These are phyloP conservation scores for barrel medic (Medicago truncatula) DNA, from an alignment of 306 rosid species.

Conservation along the genomic window MtrunA17r5.0-ANR NC_053044.1:16136001-16136500, in stretches of 20 bases:
- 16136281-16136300: slow-evolving; percentile 89
- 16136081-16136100: too few species aligned
- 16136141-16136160: too few species aligned
- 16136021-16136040: slow-evolving; percentile 64
- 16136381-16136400: slow-evolving; percentile 31
- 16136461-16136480: slow-evolving; percentile 22
- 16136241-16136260: slow-evolving; percentile 98
- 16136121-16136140: too few species aligned
- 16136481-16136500: slow-evolving; percentile 16
- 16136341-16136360: slow-evolving; percentile 22
- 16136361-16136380: not conserved
- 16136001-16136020: slow-evolving; percentile 57
- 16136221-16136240: slow-evolving; percentile 82
- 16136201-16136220: not conserved
- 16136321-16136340: slow-evolving; percentile 29
- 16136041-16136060: slow-evolving; percentile 35
- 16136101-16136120: too few species aligned
- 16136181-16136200: too few species aligned
- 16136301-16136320: slow-evolving; percentile 67
- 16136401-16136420: slow-evolving; percentile 32
- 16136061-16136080: too few species aligned
- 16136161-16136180: too few species aligned
- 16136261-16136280: slow-evolving; percentile 98
- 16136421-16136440: slow-evolving; percentile 9
- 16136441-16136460: slow-evolving; percentile 29